Evolutionary conservation across 2,329 filamentous ascomycete genomes (phyloP).

Genomic region (Phaeosphaeria sp.): DNA sequence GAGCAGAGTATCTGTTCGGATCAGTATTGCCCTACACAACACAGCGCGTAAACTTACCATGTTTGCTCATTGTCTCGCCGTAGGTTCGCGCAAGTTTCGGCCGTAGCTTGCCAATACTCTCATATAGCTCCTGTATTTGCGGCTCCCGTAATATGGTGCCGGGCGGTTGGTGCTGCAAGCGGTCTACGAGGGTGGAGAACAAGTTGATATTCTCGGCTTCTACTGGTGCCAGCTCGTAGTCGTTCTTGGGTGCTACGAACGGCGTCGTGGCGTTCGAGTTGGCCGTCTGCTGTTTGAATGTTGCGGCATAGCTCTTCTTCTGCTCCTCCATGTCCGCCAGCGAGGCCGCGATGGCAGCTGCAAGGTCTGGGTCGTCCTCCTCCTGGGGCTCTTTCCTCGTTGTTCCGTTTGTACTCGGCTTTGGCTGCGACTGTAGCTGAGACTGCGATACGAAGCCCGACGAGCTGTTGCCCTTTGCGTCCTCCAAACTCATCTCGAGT

Average conservation of each 20-base stretch:
- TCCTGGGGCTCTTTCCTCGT: conserved; percentile 60
- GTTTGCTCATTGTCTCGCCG: conserved; percentile 99
- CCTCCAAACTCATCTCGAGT: conserved; percentile 95
- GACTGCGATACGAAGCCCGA: conserved; percentile 74
- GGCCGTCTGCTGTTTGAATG: conserved; percentile 78
- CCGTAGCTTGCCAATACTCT: conserved; percentile 90
- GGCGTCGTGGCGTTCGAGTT: conserved; percentile 56
- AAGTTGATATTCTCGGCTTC: conserved; percentile 98
- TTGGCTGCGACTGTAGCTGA: conserved; percentile 52
- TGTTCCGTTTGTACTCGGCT: conserved; percentile 44
- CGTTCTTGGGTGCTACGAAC: conserved; percentile 76
- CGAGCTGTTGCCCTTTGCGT: conserved; percentile 76
- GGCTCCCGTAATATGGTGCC: conserved; percentile 96
- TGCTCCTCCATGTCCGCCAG: conserved; percentile 97
- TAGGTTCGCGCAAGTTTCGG: conserved; percentile 95
- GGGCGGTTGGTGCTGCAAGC: conserved; percentile 91
- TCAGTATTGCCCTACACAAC: conserved; percentile 39
- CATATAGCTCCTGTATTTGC: conserved; percentile 97
- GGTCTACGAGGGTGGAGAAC: conserved; percentile 91
- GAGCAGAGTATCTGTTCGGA: conserved; percentile 76
- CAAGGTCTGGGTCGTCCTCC: conserved; percentile 90
- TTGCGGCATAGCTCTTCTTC: conserved; percentile 86
- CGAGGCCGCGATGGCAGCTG: conserved; percentile 93
- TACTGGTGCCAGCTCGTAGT: conserved; percentile 90
- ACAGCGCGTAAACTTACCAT: conserved; percentile 65